These are phyloP conservation scores for Suhomyces pyralidae DNA, from an alignment of 805 yeast species.

Conservation along the genomic window DNA sequence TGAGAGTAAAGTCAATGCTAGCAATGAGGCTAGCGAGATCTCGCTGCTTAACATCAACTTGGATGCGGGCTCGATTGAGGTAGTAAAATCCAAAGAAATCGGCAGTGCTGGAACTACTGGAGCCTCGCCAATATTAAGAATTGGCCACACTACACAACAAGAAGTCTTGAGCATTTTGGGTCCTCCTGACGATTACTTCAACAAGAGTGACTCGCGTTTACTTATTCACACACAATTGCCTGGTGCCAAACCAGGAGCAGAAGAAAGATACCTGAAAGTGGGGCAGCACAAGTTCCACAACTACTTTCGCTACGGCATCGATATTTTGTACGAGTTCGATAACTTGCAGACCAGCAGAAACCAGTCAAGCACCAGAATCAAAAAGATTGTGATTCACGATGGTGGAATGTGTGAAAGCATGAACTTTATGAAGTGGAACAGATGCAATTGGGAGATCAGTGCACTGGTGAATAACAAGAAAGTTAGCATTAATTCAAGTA, in stretches of 20 bases:
- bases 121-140: slow-evolving; percentile 12
- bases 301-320: slow-evolving; percentile 54
- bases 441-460: slow-evolving; percentile 43
- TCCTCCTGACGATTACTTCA: slow-evolving; percentile 54
- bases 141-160: slow-evolving; percentile 50
- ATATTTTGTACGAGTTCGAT: slow-evolving; percentile 47
- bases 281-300: slow-evolving; percentile 47
- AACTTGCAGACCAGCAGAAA: slow-evolving; percentile 7
- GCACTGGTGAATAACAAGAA: slow-evolving; percentile 8
- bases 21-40: background rate
- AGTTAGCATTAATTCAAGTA: slow-evolving; percentile 19
- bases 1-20: background rate
- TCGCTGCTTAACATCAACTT: background rate
- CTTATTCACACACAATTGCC: slow-evolving; percentile 37
- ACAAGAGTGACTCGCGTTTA: slow-evolving; percentile 43
- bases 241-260: background rate
- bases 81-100: background rate
- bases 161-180: slow-evolving; percentile 47
- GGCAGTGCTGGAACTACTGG: background rate
- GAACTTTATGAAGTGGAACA: slow-evolving; percentile 54
- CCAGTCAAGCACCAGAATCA: slow-evolving; percentile 21
- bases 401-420: slow-evolving; percentile 50
- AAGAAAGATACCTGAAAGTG: slow-evolving; percentile 4
- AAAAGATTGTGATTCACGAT: slow-evolving; percentile 49
- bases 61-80: background rate